A percentile compares a stretch with the other conserved stretches of the same genome.
Evolutionary conservation across 2,329 filamentous ascomycete genomes (phyloP).

Genomic region (Chaetomiaceae sp.): DNA sequence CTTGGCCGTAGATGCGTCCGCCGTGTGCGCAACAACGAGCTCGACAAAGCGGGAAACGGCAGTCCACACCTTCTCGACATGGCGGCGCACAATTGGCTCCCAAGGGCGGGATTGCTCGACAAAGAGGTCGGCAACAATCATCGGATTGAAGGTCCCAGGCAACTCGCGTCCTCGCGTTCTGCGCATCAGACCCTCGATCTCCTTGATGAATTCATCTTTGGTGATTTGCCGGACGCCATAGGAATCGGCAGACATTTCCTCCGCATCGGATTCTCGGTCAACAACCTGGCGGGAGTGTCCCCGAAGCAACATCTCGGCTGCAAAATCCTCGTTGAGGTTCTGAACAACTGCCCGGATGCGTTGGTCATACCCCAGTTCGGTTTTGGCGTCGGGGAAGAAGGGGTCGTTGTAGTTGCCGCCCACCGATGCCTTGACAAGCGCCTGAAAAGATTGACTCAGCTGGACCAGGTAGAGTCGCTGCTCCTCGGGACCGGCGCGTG

Average conservation of each 20-base stretch:
- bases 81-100: constrained; percentile 44
- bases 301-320: constrained; percentile 2
- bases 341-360: constrained; percentile 24
- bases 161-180: constrained; percentile 50
- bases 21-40: constrained; percentile 38
- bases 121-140: constrained; percentile 57
- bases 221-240: constrained; percentile 11
- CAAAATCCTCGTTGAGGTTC: constrained; percentile 22
- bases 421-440: constrained; percentile 28
- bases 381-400: constrained; percentile 24
- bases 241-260: not conserved
- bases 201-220: constrained; percentile 34
- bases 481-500: constrained; percentile 23
- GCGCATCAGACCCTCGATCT: constrained; percentile 37
- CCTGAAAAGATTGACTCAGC: constrained; percentile 18
- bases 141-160: constrained; percentile 56
- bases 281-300: constrained; percentile 17
- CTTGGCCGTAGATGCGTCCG: constrained; percentile 35
- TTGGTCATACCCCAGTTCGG: constrained; percentile 17
- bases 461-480: constrained; percentile 25
- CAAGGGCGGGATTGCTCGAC: constrained; percentile 53
- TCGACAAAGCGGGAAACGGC: constrained; percentile 45
- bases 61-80: constrained; percentile 45
- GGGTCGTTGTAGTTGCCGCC: constrained; percentile 30
- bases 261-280: not conserved